These are phyloP conservation scores for Podaxis sp. DNA, from an alignment of 768 basidiomycete genomes.

Conservation along the genomic window DNA sequence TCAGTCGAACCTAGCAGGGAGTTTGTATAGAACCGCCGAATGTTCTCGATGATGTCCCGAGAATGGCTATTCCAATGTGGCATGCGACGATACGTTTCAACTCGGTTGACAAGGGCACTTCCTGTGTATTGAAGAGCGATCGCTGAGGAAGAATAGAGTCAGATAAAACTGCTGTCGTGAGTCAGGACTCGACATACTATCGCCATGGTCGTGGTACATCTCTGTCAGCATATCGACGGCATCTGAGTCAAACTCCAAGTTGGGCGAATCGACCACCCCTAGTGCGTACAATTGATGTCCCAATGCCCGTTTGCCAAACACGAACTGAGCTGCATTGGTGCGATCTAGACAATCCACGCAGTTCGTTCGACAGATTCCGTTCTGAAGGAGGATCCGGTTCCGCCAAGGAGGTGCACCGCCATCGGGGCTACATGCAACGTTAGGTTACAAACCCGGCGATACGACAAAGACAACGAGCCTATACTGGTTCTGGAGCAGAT, in stretches of 20 bases:
- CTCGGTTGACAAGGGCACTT: slow-evolving; percentile 91
- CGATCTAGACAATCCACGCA: slow-evolving; percentile 97
- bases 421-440: slow-evolving; percentile 11
- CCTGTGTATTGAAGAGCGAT: slow-evolving; percentile 97
- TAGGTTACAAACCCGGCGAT: not conserved
- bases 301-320: slow-evolving; percentile 90
- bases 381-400: slow-evolving; percentile 73
- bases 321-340: slow-evolving; percentile 95
- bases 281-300: slow-evolving; percentile 95
- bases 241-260: slow-evolving; percentile 88
- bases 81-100: slow-evolving; percentile 93
- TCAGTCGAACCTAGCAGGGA: slow-evolving; percentile 66
- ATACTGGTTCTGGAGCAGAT: slow-evolving; percentile 47
- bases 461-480: slow-evolving; percentile 26
- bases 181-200: slow-evolving; percentile 53
- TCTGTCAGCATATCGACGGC: slow-evolving; percentile 96
- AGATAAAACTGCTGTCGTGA: not conserved
- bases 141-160: slow-evolving; percentile 39
- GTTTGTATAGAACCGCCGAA: slow-evolving; percentile 92
- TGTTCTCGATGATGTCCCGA: slow-evolving; percentile 92
- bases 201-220: slow-evolving; percentile 98
- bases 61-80: slow-evolving; percentile 98
- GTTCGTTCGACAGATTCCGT: slow-evolving; percentile 89
- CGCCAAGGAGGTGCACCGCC: slow-evolving; percentile 46
- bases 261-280: slow-evolving; percentile 81